A percentile compares a stretch with the other conserved stretches of the same genome.
Evolutionary conservation across 257 asterid genomes (phyloP).

Genomic region (Nicotiana sylvestris): DNA sequence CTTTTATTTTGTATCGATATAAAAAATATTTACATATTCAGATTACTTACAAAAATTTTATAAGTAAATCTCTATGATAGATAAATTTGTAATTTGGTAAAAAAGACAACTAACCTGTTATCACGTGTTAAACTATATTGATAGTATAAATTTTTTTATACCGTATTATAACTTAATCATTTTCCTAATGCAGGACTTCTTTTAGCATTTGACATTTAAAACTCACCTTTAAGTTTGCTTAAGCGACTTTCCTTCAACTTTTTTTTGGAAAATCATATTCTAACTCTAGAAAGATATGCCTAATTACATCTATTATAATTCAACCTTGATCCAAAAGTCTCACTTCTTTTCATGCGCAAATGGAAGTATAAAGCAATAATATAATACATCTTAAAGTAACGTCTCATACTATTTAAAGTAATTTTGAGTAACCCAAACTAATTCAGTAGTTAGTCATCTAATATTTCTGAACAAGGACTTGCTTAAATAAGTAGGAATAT

Average conservation of each 20-base stretch:
- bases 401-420: background rate
- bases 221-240: background rate
- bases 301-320: background rate
- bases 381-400: conserved; percentile 8
- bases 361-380: conserved; percentile 4
- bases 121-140: background rate
- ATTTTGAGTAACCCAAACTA: background rate
- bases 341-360: conserved; percentile 10
- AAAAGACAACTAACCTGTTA: background rate
- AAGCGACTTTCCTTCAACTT: background rate
- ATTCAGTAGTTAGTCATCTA: background rate
- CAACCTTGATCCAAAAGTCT: conserved; percentile 5
- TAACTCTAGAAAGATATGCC: background rate
- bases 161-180: background rate
- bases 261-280: background rate
- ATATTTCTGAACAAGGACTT: background rate
- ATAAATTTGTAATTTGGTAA: background rate
- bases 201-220: conserved; percentile 1
- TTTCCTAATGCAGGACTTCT: background rate
- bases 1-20: too few relatives aligned
- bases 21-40: too few relatives aligned
- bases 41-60: background rate
- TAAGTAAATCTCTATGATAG: background rate
- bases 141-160: too few relatives aligned
- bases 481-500: background rate